Percentiles rank a stretch among this genome's conserved stretches.
phyloP scores from a whole-genome alignment of 306 rosid species.

The barrel medic (Medicago truncatula) region MtrunA17r5.0-ANR NC_053049.1:3692001-3692500 shows the following conservation, averaged over 20 bases:
- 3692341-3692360: constrained; percentile 31
- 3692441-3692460: constrained; percentile 41
- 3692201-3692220: not conserved
- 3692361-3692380: constrained; percentile 12
- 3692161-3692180: no score
- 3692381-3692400: constrained; percentile 25
- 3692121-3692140: no score
- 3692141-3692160: no score
- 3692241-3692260: constrained; percentile 34
- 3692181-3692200: no score
- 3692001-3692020: no score
- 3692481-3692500: constrained; percentile 32
- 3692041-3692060: no score
- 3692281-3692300: constrained; percentile 13
- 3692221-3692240: constrained; percentile 7
- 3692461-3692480: constrained; percentile 41
- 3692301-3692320: not conserved
- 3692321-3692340: constrained; percentile 1
- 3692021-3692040: no score
- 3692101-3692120: no score
- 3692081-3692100: no score
- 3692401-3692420: constrained; percentile 15
- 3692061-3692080: no score
- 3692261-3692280: constrained; percentile 6
- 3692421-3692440: constrained; percentile 33